phyloP scores from a whole-genome alignment of 495 filamentous ascomycete genomes.

The Trichoderma orchidacearum region DNA sequence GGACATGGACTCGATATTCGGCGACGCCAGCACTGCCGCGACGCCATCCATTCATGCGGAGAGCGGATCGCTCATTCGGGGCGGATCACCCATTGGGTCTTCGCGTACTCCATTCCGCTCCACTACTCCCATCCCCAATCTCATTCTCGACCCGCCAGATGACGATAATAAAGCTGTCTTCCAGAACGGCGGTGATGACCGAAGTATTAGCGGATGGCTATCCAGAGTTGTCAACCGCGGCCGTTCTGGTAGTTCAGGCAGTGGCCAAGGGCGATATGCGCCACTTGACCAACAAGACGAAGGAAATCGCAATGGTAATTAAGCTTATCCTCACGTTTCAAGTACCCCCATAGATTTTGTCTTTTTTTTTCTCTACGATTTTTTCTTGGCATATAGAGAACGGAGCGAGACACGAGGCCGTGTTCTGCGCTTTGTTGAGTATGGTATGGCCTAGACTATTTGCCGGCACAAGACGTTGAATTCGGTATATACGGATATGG shows the following conservation, averaged over 20 bases:
- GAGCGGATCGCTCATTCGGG: slow-evolving; percentile 57
- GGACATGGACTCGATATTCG: slow-evolving; percentile 88
- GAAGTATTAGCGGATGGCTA: slow-evolving; percentile 34
- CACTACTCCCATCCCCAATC: slow-evolving; percentile 18
- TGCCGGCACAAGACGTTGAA: not conserved
- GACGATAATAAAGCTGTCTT: slow-evolving; percentile 16
- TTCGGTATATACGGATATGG: not conserved
- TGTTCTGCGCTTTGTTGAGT: not conserved
- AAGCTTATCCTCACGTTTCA: not conserved
- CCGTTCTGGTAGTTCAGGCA: slow-evolving; percentile 13
- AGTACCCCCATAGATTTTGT: not conserved
- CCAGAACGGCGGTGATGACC: slow-evolving; percentile 12
- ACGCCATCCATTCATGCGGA: slow-evolving; percentile 39
- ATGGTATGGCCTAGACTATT: not conserved
- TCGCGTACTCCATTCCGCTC: slow-evolving; percentile 28
- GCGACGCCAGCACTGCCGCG: slow-evolving; percentile 65
- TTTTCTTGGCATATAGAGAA: slow-evolving; percentile 21
- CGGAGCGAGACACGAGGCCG: not conserved
- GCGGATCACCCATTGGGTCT: slow-evolving; percentile 62
- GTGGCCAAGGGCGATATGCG: slow-evolving; percentile 20
- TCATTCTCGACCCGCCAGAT: slow-evolving; percentile 24
- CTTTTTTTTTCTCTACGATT: not conserved
- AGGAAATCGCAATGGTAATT: slow-evolving; percentile 5
- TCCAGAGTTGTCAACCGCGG: slow-evolving; percentile 28
- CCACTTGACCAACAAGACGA: slow-evolving; percentile 29